Evolutionary conservation across 352 stramenopile species (phyloP), one percentile per base, ranked within the genome.

Genomic region (Pythium diclinum): DNA sequence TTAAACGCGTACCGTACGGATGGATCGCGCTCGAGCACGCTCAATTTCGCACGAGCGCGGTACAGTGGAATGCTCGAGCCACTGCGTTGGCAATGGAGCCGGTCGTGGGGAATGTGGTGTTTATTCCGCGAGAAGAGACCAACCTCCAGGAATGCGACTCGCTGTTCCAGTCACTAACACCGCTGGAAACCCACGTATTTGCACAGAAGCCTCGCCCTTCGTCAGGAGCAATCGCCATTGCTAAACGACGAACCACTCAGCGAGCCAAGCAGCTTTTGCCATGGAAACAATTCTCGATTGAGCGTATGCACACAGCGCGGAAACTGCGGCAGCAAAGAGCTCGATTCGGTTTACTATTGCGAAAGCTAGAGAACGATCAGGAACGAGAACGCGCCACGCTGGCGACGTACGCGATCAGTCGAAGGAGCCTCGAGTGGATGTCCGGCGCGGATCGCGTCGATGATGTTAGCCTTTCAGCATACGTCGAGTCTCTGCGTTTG

Each of bases 261-360:
- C 74, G 74, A 42, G 73, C 74, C 28, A 75, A 75, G 5, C 81
- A 85, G 42, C 75, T 80, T 30, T 59, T 91, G 1, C 65, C 74
- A 4, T 91, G 83, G 83, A 91, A 89, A 19, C 61, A 84, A 33
- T 77, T 77, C 13, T 80, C 83, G 0, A 75, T 76, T 4, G 71
- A 88, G 34, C 65, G 77, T 2, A 71, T 89, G 34, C 72, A 84
- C 53, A 65, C 74, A 3, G 69, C 78, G 3, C 17, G 61, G 65
- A 51, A 16, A 19, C 17, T 64, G 1, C 46, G 55, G 0, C 61
- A 72, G 23, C 66, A 72, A 14, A 56, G 61, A 7, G 32, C 19
- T 5, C 56, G 25, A 11, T 2, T 17, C n/a, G 60, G 56, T 6
- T 17, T 68, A 6, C 23, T 65, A 0, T 32, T 72, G 13, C 6